phyloP scores from a whole-genome alignment of 257 asterid genomes.

The Thymus mandschuricus region DNA sequence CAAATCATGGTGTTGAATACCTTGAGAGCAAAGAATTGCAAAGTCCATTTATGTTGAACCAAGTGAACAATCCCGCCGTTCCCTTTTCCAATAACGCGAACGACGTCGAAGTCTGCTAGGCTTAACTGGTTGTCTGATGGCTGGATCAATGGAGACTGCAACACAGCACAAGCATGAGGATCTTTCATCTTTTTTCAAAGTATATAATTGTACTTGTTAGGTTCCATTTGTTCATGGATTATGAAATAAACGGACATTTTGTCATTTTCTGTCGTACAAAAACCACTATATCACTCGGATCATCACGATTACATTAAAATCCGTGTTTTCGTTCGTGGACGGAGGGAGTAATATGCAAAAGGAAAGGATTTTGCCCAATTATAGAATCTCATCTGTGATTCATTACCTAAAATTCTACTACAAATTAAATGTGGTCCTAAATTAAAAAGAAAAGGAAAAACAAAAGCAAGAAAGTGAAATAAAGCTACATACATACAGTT shows the following conservation, averaged over 20 bases:
- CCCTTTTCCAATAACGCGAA: constrained; percentile 93
- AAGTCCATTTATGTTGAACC: constrained; percentile 98
- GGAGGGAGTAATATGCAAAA: background rate
- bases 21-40: constrained; percentile 91
- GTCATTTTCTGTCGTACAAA: no score
- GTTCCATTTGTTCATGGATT: background rate
- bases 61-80: constrained; percentile 89
- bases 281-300: no score
- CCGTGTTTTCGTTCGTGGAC: no score
- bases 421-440: background rate
- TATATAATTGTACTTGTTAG: background rate
- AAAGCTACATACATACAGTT: constrained; percentile 49
- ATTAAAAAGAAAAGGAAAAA: background rate
- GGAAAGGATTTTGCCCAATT: constrained; percentile 4
- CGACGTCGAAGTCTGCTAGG: constrained; percentile 92
- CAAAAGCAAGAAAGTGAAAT: no score
- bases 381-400: background rate
- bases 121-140: constrained; percentile 89
- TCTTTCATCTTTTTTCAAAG: background rate
- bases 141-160: constrained; percentile 76
- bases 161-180: constrained; percentile 28
- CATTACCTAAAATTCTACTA: no score
- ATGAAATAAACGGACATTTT: no score
- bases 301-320: no score
- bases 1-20: constrained; percentile 35